Evolutionary conservation across 306 rosid genomes (phyloP).

Genomic region (Prunus campanulata): DNA sequence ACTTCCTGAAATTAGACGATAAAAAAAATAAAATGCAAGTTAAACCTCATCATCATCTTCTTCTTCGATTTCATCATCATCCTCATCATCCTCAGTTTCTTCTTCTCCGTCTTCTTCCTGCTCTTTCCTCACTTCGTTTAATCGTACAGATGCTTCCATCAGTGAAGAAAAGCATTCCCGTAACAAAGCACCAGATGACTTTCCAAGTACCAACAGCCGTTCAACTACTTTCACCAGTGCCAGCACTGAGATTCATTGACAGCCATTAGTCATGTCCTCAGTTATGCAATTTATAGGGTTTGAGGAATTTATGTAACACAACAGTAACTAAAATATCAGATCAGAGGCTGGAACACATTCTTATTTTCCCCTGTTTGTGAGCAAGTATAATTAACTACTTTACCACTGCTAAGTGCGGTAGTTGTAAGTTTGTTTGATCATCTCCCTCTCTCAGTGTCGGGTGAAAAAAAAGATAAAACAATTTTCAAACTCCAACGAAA

Average conservation of each 20-base stretch:
- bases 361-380: background rate
- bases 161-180: slow-evolving; percentile 59
- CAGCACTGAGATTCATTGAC: slow-evolving; percentile 55
- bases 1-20: background rate
- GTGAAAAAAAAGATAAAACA: too few relatives aligned
- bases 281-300: background rate
- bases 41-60: slow-evolving; percentile 77
- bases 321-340: background rate
- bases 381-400: background rate
- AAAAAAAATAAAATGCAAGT: slow-evolving; percentile 2
- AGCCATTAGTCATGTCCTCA: background rate
- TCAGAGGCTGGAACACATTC: background rate
- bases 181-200: slow-evolving; percentile 38
- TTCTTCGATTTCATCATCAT: slow-evolving; percentile 52
- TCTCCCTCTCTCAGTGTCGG: too few relatives aligned
- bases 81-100: slow-evolving; percentile 46
- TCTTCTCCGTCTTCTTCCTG: slow-evolving; percentile 46
- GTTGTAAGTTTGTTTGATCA: too few relatives aligned
- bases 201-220: slow-evolving; percentile 56
- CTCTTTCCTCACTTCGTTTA: slow-evolving; percentile 55
- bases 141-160: slow-evolving; percentile 57
- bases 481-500: too few relatives aligned
- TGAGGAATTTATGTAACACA: background rate
- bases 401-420: too few relatives aligned
- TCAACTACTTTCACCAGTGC: slow-evolving; percentile 62